phyloP scores from a whole-genome alignment of 495 filamentous ascomycete genomes.

The Aspergillus biplanus region DNA sequence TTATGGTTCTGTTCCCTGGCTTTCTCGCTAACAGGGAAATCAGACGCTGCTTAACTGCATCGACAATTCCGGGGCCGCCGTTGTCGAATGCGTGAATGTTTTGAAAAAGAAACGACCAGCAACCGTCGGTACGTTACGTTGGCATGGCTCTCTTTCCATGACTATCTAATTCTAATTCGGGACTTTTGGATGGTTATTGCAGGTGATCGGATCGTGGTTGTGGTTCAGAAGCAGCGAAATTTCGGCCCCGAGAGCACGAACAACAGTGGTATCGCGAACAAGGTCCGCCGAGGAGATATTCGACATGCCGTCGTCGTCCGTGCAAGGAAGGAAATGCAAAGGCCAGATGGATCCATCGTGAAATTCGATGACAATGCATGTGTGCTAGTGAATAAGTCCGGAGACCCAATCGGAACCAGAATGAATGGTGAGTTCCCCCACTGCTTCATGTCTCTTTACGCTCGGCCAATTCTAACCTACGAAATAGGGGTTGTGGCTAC shows the following conservation, averaged over 20 bases:
- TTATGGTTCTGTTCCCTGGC: background rate
- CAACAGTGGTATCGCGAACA: slow-evolving; percentile 71
- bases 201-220: slow-evolving; percentile 97
- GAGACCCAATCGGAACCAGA: slow-evolving; percentile 91
- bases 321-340: slow-evolving; percentile 81
- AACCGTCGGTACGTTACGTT: slow-evolving; percentile 72
- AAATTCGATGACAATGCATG: slow-evolving; percentile 98
- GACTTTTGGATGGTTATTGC: background rate
- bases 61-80: slow-evolving; percentile 98
- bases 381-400: slow-evolving; percentile 94
- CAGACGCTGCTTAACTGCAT: slow-evolving; percentile 99
- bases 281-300: slow-evolving; percentile 95
- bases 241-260: slow-evolving; percentile 66
- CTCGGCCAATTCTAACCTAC: slow-evolving; percentile 25
- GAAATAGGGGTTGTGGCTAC: slow-evolving; percentile 74
- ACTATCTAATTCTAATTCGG: background rate
- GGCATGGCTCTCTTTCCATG: slow-evolving; percentile 3
- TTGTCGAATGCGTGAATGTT: slow-evolving; percentile 95
- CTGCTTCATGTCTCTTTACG: background rate
- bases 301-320: slow-evolving; percentile 95
- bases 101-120: slow-evolving; percentile 88
- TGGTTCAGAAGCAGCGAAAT: slow-evolving; percentile 92
- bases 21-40: slow-evolving; percentile 12
- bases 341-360: slow-evolving; percentile 85
- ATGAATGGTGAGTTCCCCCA: slow-evolving; percentile 68